Evolutionary conservation across 805 yeast genomes (phyloP), one percentile per base, ranked within the genome.

Genomic region (Millerozyma acaciae): DNA sequence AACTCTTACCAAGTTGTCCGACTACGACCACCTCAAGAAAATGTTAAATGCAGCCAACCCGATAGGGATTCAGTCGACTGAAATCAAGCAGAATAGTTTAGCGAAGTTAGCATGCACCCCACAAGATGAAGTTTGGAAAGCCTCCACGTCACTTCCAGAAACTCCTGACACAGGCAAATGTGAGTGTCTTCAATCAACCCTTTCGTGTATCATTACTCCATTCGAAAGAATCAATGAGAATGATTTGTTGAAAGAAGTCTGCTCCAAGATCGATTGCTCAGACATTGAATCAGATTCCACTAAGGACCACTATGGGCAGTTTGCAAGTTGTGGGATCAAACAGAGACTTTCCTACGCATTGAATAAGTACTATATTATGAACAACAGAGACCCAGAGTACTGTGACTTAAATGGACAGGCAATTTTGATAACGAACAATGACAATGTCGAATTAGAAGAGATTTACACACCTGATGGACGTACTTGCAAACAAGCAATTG

Each of bases 141-240:
- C 45, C 1, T 43, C 58, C 13, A 27, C 23, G 4, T 28, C 26
- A 1, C 41, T 70, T 20, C 76, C 76, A 0, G 56, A 49, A 5
- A 56, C 63, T 2, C 76, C 78, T 2, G 60, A 65, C 36, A 40
- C 53, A 7, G 62, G 60, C 10, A 52, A 60, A 32, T 72, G 76
- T 48, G 71, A 64, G 38, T 70, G 76, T 41, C 49, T 69, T 19
- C 57, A 65, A 51, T 44, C 65, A 6, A 57, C 66, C 4, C 44
- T 67, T 4, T 44, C 60, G 1, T 71, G 76, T 44, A 52, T 65
- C 25, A 46, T 56, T 18, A 39, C 49, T 14, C 62, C 65, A 1
- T 47, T 46, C 26, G 43, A 36, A 8, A 36, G 35, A 1, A 45
- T 53, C 17, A 37, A 56, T 28, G 51, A 48, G 22, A 34, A 29